These are phyloP conservation scores for Batkoa obscura DNA, from an alignment of 371 early-diverging fungal genomes.

Conservation along the genomic window DNA sequence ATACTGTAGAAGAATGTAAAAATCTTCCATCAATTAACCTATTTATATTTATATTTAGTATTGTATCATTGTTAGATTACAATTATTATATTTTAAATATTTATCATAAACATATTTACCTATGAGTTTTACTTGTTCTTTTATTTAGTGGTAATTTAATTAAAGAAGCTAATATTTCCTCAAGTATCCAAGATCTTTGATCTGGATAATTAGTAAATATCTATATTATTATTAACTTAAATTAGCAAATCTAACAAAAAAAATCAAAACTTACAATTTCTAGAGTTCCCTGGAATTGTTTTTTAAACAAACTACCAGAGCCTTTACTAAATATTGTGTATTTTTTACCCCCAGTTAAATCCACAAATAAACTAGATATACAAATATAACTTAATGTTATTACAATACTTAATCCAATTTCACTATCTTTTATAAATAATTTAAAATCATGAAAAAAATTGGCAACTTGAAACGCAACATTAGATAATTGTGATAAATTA, in stretches of 20 bases:
- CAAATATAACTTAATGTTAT: background rate
- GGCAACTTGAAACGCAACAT: background rate
- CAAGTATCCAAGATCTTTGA: constrained; percentile 62
- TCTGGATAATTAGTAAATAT: constrained; percentile 38
- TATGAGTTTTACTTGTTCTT: constrained; percentile 23
- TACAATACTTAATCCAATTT: background rate
- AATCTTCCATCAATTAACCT: constrained; percentile 38
- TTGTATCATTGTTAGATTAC: too few species aligned
- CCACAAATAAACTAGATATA: background rate
- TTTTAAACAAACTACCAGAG: background rate
- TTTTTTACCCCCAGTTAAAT: background rate
- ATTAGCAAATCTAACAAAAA: too few species aligned
- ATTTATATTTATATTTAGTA: background rate
- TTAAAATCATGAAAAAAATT: background rate
- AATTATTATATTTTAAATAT: too few species aligned
- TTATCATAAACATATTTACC: constrained; percentile 14
- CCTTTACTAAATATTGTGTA: background rate
- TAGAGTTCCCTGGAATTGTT: background rate
- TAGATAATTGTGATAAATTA: background rate
- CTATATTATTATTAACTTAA: too few species aligned
- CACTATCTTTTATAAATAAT: background rate
- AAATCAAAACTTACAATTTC: too few species aligned
- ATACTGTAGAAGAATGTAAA: constrained; percentile 54
- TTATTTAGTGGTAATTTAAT: constrained; percentile 35
- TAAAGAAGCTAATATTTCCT: constrained; percentile 56